These are phyloP conservation scores for Russula vinacea DNA, from an alignment of 768 basidiomycete species.

Conservation along the genomic window DNA sequence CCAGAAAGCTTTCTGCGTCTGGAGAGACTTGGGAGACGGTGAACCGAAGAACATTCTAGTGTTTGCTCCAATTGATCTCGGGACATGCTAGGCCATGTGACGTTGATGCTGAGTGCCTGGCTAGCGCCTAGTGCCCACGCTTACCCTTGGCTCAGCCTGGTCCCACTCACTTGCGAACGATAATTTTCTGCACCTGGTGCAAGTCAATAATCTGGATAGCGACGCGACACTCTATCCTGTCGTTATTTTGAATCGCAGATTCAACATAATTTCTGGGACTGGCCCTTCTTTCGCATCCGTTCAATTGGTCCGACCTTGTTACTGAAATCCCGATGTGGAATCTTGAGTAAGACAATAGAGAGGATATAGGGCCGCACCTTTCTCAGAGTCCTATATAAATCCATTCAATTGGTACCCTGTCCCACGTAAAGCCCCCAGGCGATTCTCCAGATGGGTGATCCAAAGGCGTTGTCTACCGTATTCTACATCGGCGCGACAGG, in stretches of 20 bases:
- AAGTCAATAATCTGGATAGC: neutral
- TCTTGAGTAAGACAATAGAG: constrained; percentile 1
- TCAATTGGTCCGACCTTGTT: neutral
- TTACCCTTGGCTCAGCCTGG: neutral
- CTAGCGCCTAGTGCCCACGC: no score
- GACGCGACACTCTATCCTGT: neutral
- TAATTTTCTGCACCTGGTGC: neutral
- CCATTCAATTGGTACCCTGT: neutral
- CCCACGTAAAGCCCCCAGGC: neutral
- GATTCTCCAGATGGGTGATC: neutral
- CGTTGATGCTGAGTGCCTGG: neutral
- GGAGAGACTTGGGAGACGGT: no score
- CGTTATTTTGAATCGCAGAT: neutral
- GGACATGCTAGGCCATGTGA: neutral
- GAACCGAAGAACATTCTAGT: no score
- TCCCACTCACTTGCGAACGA: neutral
- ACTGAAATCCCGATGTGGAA: neutral
- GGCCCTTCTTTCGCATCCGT: neutral
- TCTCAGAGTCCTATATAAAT: constrained; percentile 1
- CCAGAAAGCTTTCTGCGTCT: no score
- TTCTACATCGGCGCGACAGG: constrained; percentile 24
- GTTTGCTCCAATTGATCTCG: no score
- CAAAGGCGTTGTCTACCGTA: neutral
- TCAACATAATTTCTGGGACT: neutral
- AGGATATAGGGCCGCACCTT: neutral